phyloP scores from a whole-genome alignment of 1,139 yeast species.

The Hemisphaericaspora lyxosophila region DNA sequence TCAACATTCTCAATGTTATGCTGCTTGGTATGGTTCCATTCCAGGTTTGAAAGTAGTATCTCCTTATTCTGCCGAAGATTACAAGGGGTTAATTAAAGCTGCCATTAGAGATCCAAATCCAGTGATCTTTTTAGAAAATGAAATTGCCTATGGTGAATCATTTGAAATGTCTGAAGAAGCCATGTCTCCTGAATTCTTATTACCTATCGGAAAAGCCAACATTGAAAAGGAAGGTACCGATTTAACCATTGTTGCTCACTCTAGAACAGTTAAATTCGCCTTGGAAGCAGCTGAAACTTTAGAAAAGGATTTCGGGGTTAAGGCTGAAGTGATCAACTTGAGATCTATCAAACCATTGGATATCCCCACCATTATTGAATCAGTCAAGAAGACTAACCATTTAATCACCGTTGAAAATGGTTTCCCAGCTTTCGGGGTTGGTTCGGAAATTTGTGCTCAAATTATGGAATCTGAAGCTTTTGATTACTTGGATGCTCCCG shows the following conservation, averaged over 20 bases:
- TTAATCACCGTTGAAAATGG: constrained; percentile 95
- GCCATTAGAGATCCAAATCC: constrained; percentile 99
- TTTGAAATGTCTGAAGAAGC: constrained; percentile 91
- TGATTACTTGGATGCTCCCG: constrained; percentile 98
- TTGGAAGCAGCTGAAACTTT: constrained; percentile 87
- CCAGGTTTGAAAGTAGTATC: constrained; percentile 97
- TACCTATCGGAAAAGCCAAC: constrained; percentile 96
- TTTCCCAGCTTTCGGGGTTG: constrained; percentile 98
- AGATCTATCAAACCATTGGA: constrained; percentile 98
- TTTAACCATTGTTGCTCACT: constrained; percentile 84
- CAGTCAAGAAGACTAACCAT: constrained; percentile 96
- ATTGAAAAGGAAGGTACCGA: constrained; percentile 92
- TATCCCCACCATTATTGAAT: constrained; percentile 76
- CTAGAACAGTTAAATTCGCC: constrained; percentile 85
- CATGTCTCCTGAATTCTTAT: constrained; percentile 78
- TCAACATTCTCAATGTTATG: constrained; percentile 96
- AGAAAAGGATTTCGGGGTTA: constrained; percentile 80
- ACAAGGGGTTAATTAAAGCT: constrained; percentile 93
- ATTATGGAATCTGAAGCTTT: constrained; percentile 98
- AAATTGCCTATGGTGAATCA: constrained; percentile 87
- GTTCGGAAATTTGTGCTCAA: constrained; percentile 97
- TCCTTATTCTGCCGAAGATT: constrained; percentile 95
- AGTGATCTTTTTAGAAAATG: constrained; percentile 93
- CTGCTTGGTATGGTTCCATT: constrained; percentile 97
- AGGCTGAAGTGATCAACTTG: constrained; percentile 91